Evolutionary conservation across 768 basidiomycete species (phyloP).

Genomic region (Lentinula boryana): DNA sequence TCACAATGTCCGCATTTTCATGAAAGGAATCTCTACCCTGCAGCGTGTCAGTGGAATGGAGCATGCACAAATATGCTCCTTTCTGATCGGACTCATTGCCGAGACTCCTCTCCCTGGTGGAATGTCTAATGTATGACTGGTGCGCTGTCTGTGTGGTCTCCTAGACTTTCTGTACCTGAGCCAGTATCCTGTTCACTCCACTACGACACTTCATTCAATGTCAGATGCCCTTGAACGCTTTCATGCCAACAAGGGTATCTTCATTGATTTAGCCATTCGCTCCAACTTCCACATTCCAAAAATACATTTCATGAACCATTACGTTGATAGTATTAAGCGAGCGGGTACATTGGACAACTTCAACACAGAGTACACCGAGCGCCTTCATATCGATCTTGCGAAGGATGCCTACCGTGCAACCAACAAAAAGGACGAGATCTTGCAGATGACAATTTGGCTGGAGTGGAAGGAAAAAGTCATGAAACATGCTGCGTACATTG

Average conservation of each 20-base stretch:
- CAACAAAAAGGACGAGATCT: constrained; percentile 20
- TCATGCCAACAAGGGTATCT: too few species aligned
- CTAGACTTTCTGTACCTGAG: constrained; percentile 20
- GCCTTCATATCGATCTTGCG: constrained; percentile 17
- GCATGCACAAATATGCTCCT: constrained; percentile 15
- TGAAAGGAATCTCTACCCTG: constrained; percentile 6
- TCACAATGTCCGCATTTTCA: constrained; percentile 17
- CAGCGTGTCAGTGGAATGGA: constrained; percentile 13
- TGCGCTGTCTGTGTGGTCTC: constrained; percentile 15
- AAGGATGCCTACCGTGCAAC: constrained; percentile 15
- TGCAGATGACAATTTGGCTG: constrained; percentile 7
- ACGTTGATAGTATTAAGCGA: too few species aligned
- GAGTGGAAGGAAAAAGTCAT: not conserved
- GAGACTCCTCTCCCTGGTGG: constrained; percentile 8
- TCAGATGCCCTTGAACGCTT: too few species aligned
- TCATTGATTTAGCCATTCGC: too few species aligned
- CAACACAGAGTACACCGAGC: constrained; percentile 19
- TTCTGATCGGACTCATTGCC: constrained; percentile 17
- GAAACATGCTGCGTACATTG: not conserved
- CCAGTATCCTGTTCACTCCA: too few species aligned
- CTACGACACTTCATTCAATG: too few species aligned
- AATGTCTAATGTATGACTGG: not conserved
- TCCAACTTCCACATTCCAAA: too few species aligned
- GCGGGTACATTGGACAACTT: constrained; percentile 18
- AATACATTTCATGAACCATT: too few species aligned